Percentiles rank a stretch among this genome's conserved stretches.
Conservation (phyloP, 345 rosid species). For the Excoecaria agallocha region DNA sequence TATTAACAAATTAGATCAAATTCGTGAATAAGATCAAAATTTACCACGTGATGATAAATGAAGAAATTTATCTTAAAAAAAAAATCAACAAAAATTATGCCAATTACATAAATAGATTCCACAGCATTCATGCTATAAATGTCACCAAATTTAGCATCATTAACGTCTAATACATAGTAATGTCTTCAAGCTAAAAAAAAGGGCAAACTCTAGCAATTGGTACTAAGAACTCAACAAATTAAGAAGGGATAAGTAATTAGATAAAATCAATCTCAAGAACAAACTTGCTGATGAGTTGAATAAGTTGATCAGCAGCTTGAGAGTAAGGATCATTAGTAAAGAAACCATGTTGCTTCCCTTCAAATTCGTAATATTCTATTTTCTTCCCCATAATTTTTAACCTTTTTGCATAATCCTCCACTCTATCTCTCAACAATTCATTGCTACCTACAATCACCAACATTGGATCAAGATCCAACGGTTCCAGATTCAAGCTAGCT, state of each 20-base stretch:
- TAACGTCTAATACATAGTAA: constrained; percentile 1
- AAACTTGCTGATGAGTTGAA: constrained; percentile 42
- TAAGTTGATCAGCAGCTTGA: constrained; percentile 31
- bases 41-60: no score
- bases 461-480: constrained; percentile 48
- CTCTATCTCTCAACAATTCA: constrained; percentile 72
- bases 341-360: constrained; percentile 68
- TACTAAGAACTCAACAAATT: background rate
- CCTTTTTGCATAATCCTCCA: constrained; percentile 57
- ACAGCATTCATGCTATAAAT: constrained; percentile 2
- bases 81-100: no score
- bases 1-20: no score
- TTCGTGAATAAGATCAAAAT: no score
- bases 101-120: background rate
- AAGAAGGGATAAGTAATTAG: background rate
- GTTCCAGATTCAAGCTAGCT: constrained; percentile 45
- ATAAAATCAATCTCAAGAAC: constrained; percentile 22
- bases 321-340: constrained; percentile 60
- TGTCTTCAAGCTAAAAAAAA: no score
- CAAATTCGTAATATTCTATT: constrained; percentile 52
- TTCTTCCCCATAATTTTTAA: constrained; percentile 55
- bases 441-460: constrained; percentile 59
- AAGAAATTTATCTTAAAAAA: no score
- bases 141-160: background rate
- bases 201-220: no score